Evolutionary conservation across 305 asterid genomes (phyloP).

Genomic region (Rubia balearica): DNA sequence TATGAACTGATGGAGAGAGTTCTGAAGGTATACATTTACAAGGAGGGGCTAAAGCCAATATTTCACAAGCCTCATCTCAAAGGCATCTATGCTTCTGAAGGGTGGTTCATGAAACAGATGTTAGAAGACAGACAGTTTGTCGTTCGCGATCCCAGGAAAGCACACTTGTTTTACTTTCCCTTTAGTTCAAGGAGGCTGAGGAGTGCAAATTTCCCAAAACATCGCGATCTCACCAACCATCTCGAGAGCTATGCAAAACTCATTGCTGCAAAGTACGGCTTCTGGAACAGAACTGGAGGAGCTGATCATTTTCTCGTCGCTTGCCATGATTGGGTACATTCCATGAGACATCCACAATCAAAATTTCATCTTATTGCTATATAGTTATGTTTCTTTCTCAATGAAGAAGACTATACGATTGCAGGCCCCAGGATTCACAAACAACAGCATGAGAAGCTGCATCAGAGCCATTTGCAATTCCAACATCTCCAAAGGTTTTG

Average conservation of each 20-base stretch:
- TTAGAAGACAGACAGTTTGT: constrained; percentile 55
- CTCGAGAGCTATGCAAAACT: constrained; percentile 50
- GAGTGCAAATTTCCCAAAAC: constrained; percentile 49
- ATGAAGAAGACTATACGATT: neutral
- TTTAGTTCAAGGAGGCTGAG: constrained; percentile 73
- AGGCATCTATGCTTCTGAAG: constrained; percentile 90
- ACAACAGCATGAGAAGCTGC: constrained; percentile 48
- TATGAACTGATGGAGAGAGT: constrained; percentile 77
- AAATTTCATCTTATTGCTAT: neutral
- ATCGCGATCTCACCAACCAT: constrained; percentile 34
- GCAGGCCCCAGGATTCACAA: constrained; percentile 92
- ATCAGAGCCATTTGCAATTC: constrained; percentile 82
- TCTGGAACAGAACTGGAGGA: constrained; percentile 93
- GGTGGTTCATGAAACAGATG: constrained; percentile 95
- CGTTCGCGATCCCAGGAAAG: constrained; percentile 72
- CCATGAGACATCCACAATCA: neutral
- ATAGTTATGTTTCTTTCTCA: neutral
- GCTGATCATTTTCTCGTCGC: constrained; percentile 94
- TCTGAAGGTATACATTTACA: constrained; percentile 63
- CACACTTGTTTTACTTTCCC: constrained; percentile 87
- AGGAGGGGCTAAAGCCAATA: constrained; percentile 79
- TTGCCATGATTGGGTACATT: constrained; percentile 91
- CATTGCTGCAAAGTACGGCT: constrained; percentile 72
- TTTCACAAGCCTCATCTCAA: constrained; percentile 80
- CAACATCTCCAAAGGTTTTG: constrained; percentile 63